Evolutionary conservation across 2,329 filamentous ascomycete species (phyloP).

Genomic region (Colletotrichum sp.): DNA sequence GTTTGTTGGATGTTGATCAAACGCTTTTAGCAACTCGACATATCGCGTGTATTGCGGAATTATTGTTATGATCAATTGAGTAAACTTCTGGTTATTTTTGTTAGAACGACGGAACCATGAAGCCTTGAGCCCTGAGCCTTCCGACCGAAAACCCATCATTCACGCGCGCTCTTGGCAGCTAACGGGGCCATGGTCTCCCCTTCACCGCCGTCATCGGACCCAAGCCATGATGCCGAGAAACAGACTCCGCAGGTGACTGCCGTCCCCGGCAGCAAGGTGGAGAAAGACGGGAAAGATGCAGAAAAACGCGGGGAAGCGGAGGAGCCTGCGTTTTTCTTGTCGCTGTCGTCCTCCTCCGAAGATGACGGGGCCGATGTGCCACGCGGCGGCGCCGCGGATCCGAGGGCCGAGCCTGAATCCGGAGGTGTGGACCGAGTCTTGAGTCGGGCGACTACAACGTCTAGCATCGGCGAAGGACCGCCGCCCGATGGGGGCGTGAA

Average conservation of each 20-base stretch:
- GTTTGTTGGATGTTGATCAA: neutral
- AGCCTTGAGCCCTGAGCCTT: neutral
- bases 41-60: neutral
- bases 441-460: conserved; percentile 45
- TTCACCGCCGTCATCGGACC: neutral
- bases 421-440: conserved; percentile 40
- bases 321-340: neutral
- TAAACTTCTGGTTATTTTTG: neutral
- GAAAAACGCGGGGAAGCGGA: neutral
- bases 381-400: neutral
- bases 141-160: neutral
- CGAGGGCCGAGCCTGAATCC: neutral
- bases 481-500: conserved; percentile 55
- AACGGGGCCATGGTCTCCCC: neutral
- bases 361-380: neutral
- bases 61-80: neutral
- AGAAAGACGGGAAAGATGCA: neutral
- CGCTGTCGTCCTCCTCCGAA: neutral
- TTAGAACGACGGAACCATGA: neutral
- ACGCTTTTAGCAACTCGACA: neutral
- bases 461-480: conserved; percentile 46
- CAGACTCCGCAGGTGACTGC: neutral
- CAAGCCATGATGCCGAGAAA: neutral
- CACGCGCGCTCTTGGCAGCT: neutral
- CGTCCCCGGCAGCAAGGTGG: neutral